A percentile compares a stretch with the other conserved stretches of the same genome.
phyloP scores from a whole-genome alignment of 2,329 filamentous ascomycete species.

The Atkinsonella hypoxylon region DNA sequence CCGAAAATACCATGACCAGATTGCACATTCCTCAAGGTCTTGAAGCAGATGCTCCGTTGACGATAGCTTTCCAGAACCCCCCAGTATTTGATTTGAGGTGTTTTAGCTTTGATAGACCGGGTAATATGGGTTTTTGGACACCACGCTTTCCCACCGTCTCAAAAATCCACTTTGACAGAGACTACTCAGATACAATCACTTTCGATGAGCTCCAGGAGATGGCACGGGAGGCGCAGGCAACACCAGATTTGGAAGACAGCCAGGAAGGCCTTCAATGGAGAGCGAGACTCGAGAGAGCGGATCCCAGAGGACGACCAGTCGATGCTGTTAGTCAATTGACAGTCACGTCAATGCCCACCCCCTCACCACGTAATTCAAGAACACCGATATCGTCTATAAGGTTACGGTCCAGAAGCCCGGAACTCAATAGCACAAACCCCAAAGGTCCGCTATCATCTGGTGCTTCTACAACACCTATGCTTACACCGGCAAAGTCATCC shows the following conservation, averaged over 20 bases:
- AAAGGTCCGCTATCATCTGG: background rate
- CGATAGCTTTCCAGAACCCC: conserved; percentile 52
- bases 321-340: conserved; percentile 36
- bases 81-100: conserved; percentile 72
- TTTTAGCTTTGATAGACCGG: conserved; percentile 63
- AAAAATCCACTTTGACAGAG: conserved; percentile 68
- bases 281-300: conserved; percentile 43
- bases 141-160: conserved; percentile 65
- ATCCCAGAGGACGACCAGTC: conserved; percentile 30
- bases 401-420: background rate
- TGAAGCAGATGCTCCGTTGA: conserved; percentile 29
- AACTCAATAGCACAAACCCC: background rate
- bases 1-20: conserved; percentile 27
- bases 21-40: conserved; percentile 35
- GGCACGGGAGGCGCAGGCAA: conserved; percentile 43
- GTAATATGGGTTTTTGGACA: conserved; percentile 58
- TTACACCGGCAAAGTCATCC: conserved; percentile 9
- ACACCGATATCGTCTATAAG: background rate
- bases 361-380: conserved; percentile 16
- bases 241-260: conserved; percentile 38
- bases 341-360: conserved; percentile 23
- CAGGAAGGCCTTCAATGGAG: conserved; percentile 53
- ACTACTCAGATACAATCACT: conserved; percentile 53
- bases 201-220: conserved; percentile 59
- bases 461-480: background rate